Evolutionary conservation across 75 land plant genomes (phyloP), one percentile per base, ranked within the genome.

Genomic region (Sequoiadendron giganteum): DNA sequence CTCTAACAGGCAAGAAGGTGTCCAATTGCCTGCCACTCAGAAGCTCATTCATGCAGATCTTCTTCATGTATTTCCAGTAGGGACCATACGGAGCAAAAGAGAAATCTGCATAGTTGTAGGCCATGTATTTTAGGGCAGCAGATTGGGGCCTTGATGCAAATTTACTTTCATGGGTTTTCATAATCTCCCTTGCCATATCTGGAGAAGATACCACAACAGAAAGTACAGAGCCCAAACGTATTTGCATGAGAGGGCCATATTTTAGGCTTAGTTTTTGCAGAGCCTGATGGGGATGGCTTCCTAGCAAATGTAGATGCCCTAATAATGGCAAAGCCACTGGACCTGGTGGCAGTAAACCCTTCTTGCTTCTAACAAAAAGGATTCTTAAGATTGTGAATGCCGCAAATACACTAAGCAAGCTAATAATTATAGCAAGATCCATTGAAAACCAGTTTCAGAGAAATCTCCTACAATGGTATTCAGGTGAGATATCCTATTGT

Each of bases 51-150:
- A 90, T 85, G 89, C 93, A 91, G 40, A 94, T 58, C 82, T 93
- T 91, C 84, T 89, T 90, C 92, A 93, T 89, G 89, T 81, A 84
- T 86, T 86, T 88, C 95, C 94, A 94, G 61, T 89, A 87, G 6
- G 90, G 90, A 0, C 95, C 95, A 88, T 90, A 89, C 19, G 93
- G 92, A 8, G 95, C 91, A 36, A 86, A 91, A 28, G 86, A 56
- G 88, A 92, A 86, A 73, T 89, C 92, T 8, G 87, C 43, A 38
- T 82, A 85, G 16, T 85, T 85, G 58, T 90, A 93, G 14, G 88
- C 48, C 38, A 94, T 79, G 68, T 88, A 48, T 16, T 89, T 48
- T 10, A 87, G 75, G 32, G 90, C 91, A 49, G 89, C 70, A 34
- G 36, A 55, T 16, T 54, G 65, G 42, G 94, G 95, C 25, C 95